Conservation (phyloP, 495 filamentous ascomycete species). For the Hamigera avellanea region DNA sequence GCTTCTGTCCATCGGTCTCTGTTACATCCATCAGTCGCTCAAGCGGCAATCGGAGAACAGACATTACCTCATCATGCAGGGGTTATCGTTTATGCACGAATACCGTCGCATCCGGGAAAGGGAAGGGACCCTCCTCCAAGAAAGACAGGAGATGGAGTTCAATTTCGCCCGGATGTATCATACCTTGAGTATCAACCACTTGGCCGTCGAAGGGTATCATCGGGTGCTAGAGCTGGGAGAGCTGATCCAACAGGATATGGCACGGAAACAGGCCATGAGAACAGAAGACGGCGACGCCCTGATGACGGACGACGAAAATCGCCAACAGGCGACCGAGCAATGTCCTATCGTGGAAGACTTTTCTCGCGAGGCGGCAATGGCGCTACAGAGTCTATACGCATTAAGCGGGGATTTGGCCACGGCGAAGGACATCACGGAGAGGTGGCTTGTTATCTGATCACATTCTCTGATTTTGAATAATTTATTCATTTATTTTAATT, state of each 20-base stretch:
- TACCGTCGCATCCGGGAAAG: conserved; percentile 53
- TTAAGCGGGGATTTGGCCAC: conserved; percentile 45
- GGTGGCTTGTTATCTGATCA: conserved; percentile 42
- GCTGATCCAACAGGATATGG: conserved; percentile 20
- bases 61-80: conserved; percentile 76
- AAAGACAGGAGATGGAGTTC: conserved; percentile 76
- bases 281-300: conserved; percentile 10
- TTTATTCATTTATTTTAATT: no score
- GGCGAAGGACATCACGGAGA: conserved; percentile 46
- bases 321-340: conserved; percentile 6
- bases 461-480: neutral
- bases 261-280: conserved; percentile 9
- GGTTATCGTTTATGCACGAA: conserved; percentile 62
- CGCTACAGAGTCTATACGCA: conserved; percentile 58
- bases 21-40: conserved; percentile 73
- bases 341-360: conserved; percentile 44
- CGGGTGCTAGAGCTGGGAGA: conserved; percentile 37
- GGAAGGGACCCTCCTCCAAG: conserved; percentile 24
- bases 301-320: conserved; percentile 16
- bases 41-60: conserved; percentile 84
- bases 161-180: conserved; percentile 79
- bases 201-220: conserved; percentile 69
- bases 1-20: conserved; percentile 55
- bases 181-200: conserved; percentile 61
- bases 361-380: conserved; percentile 63